These are phyloP conservation scores for Paramecium sexaurelia DNA, from an alignment of 73 alveolate species.

Conservation along the genomic window DNA sequence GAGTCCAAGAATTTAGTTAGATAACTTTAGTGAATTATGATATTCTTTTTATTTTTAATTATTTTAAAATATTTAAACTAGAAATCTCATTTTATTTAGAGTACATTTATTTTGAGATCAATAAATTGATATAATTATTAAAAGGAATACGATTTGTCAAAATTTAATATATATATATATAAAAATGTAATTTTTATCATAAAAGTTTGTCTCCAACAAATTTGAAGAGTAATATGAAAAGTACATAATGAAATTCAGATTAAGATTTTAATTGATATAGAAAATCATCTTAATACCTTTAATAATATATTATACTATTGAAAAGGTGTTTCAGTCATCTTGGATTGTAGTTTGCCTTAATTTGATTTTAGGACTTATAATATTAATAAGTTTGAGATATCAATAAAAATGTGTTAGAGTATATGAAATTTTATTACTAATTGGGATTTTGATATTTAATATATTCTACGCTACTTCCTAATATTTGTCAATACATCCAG, in stretches of 20 bases:
- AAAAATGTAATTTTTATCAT: not conserved
- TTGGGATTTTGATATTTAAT: not conserved
- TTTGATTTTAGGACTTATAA: not conserved
- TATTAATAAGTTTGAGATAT: not conserved
- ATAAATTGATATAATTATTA: not conserved
- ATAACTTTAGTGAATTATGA: not conserved
- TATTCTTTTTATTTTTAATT: not conserved
- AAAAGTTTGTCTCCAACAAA: not conserved
- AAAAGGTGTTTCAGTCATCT: not conserved
- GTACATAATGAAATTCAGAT: not conserved
- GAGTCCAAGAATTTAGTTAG: conserved; percentile 25
- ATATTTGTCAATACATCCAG: not conserved
- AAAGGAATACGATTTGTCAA: not conserved
- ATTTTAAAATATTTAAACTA: not conserved
- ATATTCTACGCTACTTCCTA: not conserved
- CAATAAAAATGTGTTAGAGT: not conserved
- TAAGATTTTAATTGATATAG: not conserved
- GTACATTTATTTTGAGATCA: not conserved
- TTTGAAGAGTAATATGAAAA: not conserved
- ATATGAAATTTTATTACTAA: not conserved
- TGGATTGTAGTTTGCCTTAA: not conserved
- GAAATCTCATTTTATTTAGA: not conserved
- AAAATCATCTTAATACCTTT: not conserved
- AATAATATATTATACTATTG: not conserved
- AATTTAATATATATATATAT: not conserved